Percentiles rank a stretch among this genome's conserved stretches.
phyloP scores from a whole-genome alignment of 805 yeast species.

The Blastobotrys americana region DNA sequence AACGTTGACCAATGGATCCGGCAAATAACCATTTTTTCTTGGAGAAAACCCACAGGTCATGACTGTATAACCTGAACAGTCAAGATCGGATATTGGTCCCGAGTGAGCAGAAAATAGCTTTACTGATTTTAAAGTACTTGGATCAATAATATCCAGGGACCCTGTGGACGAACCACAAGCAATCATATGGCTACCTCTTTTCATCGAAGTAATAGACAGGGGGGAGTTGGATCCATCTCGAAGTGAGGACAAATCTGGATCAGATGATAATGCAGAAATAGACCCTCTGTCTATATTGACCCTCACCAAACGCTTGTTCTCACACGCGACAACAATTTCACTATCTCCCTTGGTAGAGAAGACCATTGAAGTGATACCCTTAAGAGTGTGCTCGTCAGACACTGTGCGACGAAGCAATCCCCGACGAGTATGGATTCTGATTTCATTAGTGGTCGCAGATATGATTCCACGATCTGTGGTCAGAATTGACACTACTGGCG shows the following conservation, averaged over 20 bases:
- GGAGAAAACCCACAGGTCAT: constrained; percentile 72
- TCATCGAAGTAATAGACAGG: constrained; percentile 24
- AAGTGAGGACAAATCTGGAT: not conserved
- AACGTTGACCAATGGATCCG: constrained; percentile 78
- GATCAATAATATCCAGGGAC: constrained; percentile 31
- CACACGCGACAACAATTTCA: constrained; percentile 30
- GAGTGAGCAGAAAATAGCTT: constrained; percentile 30
- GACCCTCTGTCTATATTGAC: constrained; percentile 33
- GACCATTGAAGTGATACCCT: constrained; percentile 23
- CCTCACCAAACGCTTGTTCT: constrained; percentile 26
- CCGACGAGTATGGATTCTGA: constrained; percentile 49
- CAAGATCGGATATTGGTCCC: constrained; percentile 34
- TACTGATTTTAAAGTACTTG: constrained; percentile 28
- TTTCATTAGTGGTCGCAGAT: constrained; percentile 44
- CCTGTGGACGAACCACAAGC: constrained; percentile 32
- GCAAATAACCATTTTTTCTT: constrained; percentile 48
- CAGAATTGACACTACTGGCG: constrained; percentile 46
- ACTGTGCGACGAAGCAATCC: constrained; percentile 42
- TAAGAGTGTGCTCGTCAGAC: constrained; percentile 24
- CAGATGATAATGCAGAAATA: constrained; percentile 12
- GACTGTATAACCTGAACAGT: constrained; percentile 30
- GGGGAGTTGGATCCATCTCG: constrained; percentile 7
- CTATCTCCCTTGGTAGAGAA: constrained; percentile 24
- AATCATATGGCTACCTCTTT: constrained; percentile 26
- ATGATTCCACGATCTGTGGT: constrained; percentile 52